Conservation (phyloP, 106 monocot genomes). For the Chionographis japonica region DNA sequence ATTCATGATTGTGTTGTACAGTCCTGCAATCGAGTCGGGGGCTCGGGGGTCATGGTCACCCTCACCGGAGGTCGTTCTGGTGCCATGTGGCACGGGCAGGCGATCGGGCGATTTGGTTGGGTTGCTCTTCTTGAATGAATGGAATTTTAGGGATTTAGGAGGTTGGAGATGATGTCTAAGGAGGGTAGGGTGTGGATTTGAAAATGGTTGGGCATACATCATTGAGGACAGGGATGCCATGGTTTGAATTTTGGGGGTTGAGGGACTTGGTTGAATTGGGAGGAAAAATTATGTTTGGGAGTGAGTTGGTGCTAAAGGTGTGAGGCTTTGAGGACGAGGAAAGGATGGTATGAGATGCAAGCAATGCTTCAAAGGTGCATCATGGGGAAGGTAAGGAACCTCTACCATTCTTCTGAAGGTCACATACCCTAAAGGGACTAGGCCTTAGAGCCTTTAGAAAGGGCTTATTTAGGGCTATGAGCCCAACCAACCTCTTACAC, state of each 20-base stretch:
- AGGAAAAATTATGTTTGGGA: neutral
- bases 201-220: neutral
- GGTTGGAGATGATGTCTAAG: neutral
- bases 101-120: too few species aligned
- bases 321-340: conserved; percentile 13
- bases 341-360: conserved; percentile 25
- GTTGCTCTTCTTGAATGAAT: neutral
- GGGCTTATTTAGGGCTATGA: neutral
- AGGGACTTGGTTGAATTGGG: neutral
- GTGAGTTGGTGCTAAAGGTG: neutral
- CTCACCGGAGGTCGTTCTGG: too few species aligned
- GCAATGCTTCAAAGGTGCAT: conserved; percentile 11
- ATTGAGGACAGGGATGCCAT: neutral
- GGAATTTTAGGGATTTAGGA: neutral
- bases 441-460: neutral
- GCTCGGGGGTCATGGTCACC: neutral
- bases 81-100: too few species aligned
- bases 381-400: conserved; percentile 19
- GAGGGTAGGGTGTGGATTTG: neutral
- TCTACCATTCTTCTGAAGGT: neutral
- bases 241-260: neutral
- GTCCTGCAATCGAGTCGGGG: neutral
- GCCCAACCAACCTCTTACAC: too few species aligned
- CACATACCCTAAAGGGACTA: neutral
- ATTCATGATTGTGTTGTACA: conserved; percentile 17